Base-by-base conservation (phyloP, 345 rosid genomes). In the Arabidopsis arenosa region DNA sequence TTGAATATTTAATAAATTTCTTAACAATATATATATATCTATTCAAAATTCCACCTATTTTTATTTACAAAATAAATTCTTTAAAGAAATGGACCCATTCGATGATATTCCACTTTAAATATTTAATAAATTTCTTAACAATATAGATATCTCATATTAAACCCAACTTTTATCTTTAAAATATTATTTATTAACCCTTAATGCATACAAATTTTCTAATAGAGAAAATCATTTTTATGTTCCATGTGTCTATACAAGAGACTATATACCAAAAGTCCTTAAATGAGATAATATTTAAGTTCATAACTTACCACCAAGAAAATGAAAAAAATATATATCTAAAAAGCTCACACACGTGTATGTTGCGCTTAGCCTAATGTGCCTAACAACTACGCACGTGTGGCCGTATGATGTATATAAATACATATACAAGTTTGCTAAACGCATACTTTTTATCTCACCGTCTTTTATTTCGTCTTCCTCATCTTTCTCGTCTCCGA, bases 381-480 rank as follows among this genome's bases (percentile, higher is more conserved):
- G 21, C 44, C 28, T 33, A 43, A 32, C 63, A 0, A 65, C 3
- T 65, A 74, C 40, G 65, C 76, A 53, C 69, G 69, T 65, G 71
- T 74, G 71, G 54, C 64, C 49, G 65, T 63, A 51, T 54, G 26
- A 63, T 73, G 63, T 63, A 47, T 21, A 71, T 2, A 30, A 7
- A 51, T 48, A 17, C n/a, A 54, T 64, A 64, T 64, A 55, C 63
- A 65, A 45, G n/a, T n/a, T 44, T n/a, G 48, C 32, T 30, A 6
- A 45, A 23, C 78, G 41, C 72, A 66, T 66, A n/a, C 9, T 65
- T 71, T 72, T 72, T 47, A 56, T 74, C 78, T 74, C 78, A 74
- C 52, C 66, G 4, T 54, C 76, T 17, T 4, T 45, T 44, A 0
- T 7, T 23, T 30, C 26, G 4, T 41, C 77, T 47, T 18, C 77